Conservation (phyloP, 768 basidiomycete genomes). For the Suillus variegatus region DNA sequence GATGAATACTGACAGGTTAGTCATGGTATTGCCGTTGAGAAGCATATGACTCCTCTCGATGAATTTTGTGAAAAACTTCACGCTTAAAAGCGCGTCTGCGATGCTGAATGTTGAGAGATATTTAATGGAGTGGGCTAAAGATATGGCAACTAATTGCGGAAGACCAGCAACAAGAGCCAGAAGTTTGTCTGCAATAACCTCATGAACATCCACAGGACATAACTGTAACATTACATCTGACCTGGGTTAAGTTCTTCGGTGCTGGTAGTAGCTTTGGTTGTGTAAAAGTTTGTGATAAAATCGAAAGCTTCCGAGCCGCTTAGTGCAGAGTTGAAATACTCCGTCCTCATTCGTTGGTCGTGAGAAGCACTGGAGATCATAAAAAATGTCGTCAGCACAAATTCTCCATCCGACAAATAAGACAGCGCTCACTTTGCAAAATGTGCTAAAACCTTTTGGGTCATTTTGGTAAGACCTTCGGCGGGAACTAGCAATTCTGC, state of each 20-base stretch:
- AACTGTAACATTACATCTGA: slow-evolving; percentile 28
- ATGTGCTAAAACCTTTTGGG: slow-evolving; percentile 74
- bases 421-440: slow-evolving; percentile 56
- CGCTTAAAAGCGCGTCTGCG: slow-evolving; percentile 75
- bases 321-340: slow-evolving; percentile 56
- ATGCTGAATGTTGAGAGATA: slow-evolving; percentile 76
- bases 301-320: slow-evolving; percentile 72
- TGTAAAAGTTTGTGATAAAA: slow-evolving; percentile 65
- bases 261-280: slow-evolving; percentile 44
- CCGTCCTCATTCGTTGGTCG: slow-evolving; percentile 56
- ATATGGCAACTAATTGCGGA: slow-evolving; percentile 68
- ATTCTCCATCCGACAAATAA: slow-evolving; percentile 8
- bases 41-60: slow-evolving; percentile 81
- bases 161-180: slow-evolving; percentile 65
- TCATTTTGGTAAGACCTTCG: slow-evolving; percentile 60
- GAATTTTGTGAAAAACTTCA: slow-evolving; percentile 79
- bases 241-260: slow-evolving; percentile 50
- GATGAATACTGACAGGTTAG: slow-evolving; percentile 57
- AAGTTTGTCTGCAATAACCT: slow-evolving; percentile 48
- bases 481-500: slow-evolving; percentile 75
- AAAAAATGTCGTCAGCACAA: slow-evolving; percentile 9
- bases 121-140: slow-evolving; percentile 70
- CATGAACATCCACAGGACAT: not conserved
- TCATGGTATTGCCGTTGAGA: slow-evolving; percentile 83
- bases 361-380: slow-evolving; percentile 37